Evolutionary conservation across 164 flowering plant genomes (phyloP).

Genomic region (Litsea cubeba): DNA sequence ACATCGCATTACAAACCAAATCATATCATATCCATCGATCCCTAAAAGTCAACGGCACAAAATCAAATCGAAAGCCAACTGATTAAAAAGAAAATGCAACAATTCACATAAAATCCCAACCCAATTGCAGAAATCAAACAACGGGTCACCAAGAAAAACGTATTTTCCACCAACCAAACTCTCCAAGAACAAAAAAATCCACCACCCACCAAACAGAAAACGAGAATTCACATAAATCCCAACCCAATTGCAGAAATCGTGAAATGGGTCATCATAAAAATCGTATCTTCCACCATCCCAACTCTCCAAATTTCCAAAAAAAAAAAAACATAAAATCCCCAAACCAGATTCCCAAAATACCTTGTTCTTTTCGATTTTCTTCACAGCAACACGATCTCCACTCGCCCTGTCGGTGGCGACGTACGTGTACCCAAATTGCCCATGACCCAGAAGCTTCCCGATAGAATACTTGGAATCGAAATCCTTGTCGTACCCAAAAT

Average conservation of each 20-base stretch:
- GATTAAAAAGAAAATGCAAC: not conserved
- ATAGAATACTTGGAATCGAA: constrained; percentile 55
- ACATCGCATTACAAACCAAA: not conserved
- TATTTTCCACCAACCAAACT: not conserved
- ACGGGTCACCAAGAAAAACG: not conserved
- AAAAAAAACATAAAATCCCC: not conserved
- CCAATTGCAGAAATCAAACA: not conserved
- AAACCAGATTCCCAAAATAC: constrained; percentile 24
- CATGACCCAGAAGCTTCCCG: constrained; percentile 91
- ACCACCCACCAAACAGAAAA: not conserved
- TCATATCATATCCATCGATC: not conserved
- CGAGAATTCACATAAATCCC: not conserved
- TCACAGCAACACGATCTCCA: constrained; percentile 92
- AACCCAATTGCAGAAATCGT: not conserved
- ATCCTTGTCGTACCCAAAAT: constrained; percentile 83
- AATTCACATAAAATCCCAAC: constrained; percentile 1
- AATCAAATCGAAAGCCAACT: not conserved
- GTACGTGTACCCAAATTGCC: constrained; percentile 93
- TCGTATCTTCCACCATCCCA: not conserved
- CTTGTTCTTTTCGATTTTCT: constrained; percentile 90
- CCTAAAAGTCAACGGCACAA: not conserved
- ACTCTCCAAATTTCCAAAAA: not conserved
- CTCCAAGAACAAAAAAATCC: no score
- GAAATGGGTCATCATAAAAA: not conserved
- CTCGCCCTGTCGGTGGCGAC: constrained; percentile 71